A percentile compares a stretch with the other conserved stretches of the same genome.
Evolutionary conservation across 257 asterid species (phyloP).

Genomic region (Jacaranda mimosifolia): DNA sequence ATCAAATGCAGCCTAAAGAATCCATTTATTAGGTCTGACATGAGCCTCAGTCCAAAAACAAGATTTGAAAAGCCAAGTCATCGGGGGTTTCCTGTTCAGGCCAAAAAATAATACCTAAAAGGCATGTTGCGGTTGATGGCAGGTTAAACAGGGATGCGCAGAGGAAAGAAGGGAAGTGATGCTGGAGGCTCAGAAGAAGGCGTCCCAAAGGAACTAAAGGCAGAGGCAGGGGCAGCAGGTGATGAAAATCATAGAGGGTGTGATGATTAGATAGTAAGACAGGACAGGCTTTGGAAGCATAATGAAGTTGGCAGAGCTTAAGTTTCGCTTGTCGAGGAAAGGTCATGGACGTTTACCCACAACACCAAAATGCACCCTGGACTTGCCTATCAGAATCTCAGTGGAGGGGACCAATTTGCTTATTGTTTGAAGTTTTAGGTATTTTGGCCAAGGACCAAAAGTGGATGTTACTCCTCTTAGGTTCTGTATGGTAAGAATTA

Average conservation of each 20-base stretch:
- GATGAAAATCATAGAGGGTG: neutral
- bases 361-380: neutral
- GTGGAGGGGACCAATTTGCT: neutral
- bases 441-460: neutral
- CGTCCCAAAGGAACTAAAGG: neutral
- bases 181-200: neutral
- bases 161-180: neutral
- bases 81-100: too few relatives aligned
- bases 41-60: neutral
- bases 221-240: neutral
- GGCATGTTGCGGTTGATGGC: neutral
- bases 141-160: neutral
- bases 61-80: neutral
- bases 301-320: neutral
- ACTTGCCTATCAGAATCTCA: neutral
- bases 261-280: neutral
- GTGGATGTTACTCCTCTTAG: neutral
- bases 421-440: neutral
- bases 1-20: neutral
- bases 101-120: neutral
- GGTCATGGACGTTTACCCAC: neutral
- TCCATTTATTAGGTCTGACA: too few relatives aligned
- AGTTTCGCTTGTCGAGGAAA: neutral
- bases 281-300: neutral
- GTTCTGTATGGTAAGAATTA: neutral